phyloP scores from a whole-genome alignment of 352 stramenopile genomes.

The Pythium volutum region DNA sequence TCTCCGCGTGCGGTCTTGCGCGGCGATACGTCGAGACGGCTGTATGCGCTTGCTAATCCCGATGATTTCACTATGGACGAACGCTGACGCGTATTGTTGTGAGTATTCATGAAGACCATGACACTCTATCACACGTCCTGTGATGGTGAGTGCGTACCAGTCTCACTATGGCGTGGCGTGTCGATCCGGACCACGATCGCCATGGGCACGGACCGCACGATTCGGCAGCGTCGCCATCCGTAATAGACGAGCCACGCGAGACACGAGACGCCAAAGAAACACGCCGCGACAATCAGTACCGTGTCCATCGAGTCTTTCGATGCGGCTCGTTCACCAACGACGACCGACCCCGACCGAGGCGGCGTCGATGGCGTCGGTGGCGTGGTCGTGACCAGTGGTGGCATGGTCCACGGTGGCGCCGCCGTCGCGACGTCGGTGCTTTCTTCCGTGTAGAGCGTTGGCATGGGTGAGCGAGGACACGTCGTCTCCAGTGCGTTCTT shows the following conservation, averaged over 20 bases:
- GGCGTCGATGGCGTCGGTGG: not conserved
- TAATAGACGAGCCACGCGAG: not conserved
- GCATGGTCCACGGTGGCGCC: not conserved
- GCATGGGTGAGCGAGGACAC: not conserved
- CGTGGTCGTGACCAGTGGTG: not conserved
- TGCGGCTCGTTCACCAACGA: not conserved
- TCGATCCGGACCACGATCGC: not conserved
- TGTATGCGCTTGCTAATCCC: too few relatives aligned
- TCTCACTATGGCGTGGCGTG: not conserved
- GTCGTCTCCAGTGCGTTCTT: not conserved
- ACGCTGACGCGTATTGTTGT: too few relatives aligned
- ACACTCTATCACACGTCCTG: too few relatives aligned
- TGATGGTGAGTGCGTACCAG: not conserved
- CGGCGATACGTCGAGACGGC: too few relatives aligned
- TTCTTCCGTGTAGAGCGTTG: not conserved
- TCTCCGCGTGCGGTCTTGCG: too few relatives aligned
- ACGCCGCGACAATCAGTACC: not conserved
- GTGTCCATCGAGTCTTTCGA: not conserved
- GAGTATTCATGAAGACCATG: too few relatives aligned
- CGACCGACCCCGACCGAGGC: not conserved
- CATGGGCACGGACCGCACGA: not conserved
- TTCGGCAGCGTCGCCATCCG: not conserved
- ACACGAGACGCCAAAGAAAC: not conserved
- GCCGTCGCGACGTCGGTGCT: not conserved
- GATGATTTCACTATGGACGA: too few relatives aligned